A percentile compares a stretch with the other conserved stretches of the same genome.
Conservation (phyloP, 805 yeast genomes). For the Lipomyces orientalis region DNA sequence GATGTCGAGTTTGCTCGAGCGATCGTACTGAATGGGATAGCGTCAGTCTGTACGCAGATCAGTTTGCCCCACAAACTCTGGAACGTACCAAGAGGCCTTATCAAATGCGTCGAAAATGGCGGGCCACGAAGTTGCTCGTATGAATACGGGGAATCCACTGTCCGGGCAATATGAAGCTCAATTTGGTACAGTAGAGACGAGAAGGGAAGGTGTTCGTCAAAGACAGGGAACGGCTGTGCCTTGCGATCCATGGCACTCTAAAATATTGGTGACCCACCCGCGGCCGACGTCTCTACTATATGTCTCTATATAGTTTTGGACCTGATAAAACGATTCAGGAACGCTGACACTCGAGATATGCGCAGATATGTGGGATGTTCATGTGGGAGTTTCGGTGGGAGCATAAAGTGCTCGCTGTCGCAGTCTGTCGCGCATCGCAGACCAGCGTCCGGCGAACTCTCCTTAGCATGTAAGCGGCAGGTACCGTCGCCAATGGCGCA, state of each 20-base stretch:
- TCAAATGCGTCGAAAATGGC: conserved; percentile 38
- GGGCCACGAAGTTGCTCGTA: conserved; percentile 42
- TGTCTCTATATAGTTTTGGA: not conserved
- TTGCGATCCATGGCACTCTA: conserved; percentile 26
- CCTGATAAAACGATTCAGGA: not conserved
- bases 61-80: not conserved
- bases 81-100: conserved; percentile 40
- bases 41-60: not conserved
- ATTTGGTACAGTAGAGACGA: conserved; percentile 40
- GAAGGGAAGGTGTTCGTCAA: conserved; percentile 38
- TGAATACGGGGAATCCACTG: conserved; percentile 43
- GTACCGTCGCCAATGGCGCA: too few relatives aligned
- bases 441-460: not conserved
- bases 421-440: not conserved
- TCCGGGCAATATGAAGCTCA: conserved; percentile 39
- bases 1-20: conserved; percentile 39
- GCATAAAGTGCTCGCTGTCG: not conserved
- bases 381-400: not conserved
- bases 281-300: not conserved
- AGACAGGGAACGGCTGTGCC: conserved; percentile 39
- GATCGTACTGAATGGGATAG: conserved; percentile 26
- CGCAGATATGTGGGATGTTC: not conserved
- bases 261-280: not conserved
- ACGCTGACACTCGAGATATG: not conserved
- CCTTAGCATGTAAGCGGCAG: not conserved